A percentile compares a stretch with the other conserved stretches of the same genome.
Evolutionary conservation across 2,329 filamentous ascomycete species (phyloP).

Genomic region (Phialophora chinensis): DNA sequence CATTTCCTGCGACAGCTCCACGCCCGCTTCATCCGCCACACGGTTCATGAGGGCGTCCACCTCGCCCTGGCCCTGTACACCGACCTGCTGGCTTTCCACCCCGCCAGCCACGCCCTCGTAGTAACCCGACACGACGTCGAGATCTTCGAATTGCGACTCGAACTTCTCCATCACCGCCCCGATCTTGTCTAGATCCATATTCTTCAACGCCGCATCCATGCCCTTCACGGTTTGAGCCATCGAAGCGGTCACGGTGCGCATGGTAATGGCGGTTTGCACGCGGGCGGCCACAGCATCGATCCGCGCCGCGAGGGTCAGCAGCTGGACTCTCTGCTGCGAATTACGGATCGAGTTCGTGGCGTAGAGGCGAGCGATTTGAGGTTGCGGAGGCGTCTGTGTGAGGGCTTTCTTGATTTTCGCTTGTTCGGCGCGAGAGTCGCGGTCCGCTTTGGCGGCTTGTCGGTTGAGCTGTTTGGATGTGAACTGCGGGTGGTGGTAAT

Average conservation of each 20-base stretch:
- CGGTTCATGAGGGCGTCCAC: slow-evolving; percentile 85
- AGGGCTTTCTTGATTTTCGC: slow-evolving; percentile 56
- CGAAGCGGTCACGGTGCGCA: slow-evolving; percentile 53
- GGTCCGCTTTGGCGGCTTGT: slow-evolving; percentile 54
- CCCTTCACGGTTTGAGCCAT: slow-evolving; percentile 53
- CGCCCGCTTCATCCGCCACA: slow-evolving; percentile 84
- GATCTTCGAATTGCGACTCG: slow-evolving; percentile 61
- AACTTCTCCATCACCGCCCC: slow-evolving; percentile 71
- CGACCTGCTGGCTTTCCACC: slow-evolving; percentile 42
- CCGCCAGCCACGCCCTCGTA: slow-evolving; percentile 81
- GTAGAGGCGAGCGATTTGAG: slow-evolving; percentile 57
- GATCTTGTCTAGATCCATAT: slow-evolving; percentile 60
- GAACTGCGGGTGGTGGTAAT: slow-evolving; percentile 43
- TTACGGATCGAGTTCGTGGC: slow-evolving; percentile 54
- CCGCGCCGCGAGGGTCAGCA: slow-evolving; percentile 53
- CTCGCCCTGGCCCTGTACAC: slow-evolving; percentile 73
- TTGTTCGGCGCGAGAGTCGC: slow-evolving; percentile 55
- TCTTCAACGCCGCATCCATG: slow-evolving; percentile 52
- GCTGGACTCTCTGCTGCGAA: slow-evolving; percentile 53
- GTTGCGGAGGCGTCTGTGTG: slow-evolving; percentile 52
- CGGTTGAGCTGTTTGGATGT: slow-evolving; percentile 57
- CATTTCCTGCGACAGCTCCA: slow-evolving; percentile 80
- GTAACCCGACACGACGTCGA: slow-evolving; percentile 65
- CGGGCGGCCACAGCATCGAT: slow-evolving; percentile 58
- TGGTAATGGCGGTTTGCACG: slow-evolving; percentile 55